Evolutionary conservation across 2,329 filamentous ascomycete species (phyloP).

Genomic region (Neonectria sp.): DNA sequence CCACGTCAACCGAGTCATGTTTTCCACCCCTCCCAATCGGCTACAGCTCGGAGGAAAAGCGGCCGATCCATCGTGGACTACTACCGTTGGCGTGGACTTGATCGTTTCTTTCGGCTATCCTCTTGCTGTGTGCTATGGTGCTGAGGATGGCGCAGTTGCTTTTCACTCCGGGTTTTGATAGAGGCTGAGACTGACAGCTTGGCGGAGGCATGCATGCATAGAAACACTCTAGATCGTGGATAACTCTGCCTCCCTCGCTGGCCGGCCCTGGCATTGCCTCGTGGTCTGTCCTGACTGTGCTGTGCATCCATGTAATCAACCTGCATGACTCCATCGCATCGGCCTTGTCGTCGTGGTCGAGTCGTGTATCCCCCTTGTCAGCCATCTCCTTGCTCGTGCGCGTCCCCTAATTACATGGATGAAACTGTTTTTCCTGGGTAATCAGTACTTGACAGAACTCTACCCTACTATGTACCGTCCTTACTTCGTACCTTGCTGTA

Average conservation of each 20-base stretch:
- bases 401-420: no score
- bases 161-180: not conserved
- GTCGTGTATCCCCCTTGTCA: slow-evolving; percentile 6
- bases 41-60: slow-evolving; percentile 1
- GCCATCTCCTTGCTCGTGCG: not conserved
- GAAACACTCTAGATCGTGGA: slow-evolving; percentile 4
- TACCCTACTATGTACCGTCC: not conserved
- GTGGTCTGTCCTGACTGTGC: not conserved
- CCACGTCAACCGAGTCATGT: slow-evolving; percentile 3
- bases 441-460: not conserved
- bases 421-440: not conserved
- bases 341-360: not conserved
- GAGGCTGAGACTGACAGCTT: not conserved
- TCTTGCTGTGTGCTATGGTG: not conserved
- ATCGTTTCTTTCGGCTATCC: not conserved
- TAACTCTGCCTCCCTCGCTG: not conserved
- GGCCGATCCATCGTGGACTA: not conserved
- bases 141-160: not conserved
- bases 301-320: not conserved
- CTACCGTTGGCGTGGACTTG: slow-evolving; percentile 2
- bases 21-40: slow-evolving; percentile 3
- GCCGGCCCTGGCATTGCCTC: not conserved
- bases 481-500: not conserved
- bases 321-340: slow-evolving; percentile 8
- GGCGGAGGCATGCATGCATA: not conserved